Percentiles rank a stretch among this genome's conserved stretches.
phyloP scores from a whole-genome alignment of 2,329 filamentous ascomycete species.

The Diatrype stigma region DNA sequence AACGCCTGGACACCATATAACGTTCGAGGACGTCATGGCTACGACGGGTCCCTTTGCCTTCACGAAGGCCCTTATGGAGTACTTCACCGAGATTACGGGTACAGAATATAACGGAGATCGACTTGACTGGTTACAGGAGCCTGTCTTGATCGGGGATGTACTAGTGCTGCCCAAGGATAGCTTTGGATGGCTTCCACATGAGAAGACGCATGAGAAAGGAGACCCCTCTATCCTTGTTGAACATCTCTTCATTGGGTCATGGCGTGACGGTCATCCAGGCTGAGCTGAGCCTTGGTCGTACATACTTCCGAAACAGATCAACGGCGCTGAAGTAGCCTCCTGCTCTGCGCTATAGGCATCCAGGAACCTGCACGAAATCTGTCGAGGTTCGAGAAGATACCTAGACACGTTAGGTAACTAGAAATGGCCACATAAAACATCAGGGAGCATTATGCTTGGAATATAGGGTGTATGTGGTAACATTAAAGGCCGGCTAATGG shows the following conservation, averaged over 20 bases:
- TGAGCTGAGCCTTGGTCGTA: too few relatives aligned
- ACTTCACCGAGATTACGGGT: constrained; percentile 22
- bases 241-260: constrained; percentile 18
- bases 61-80: constrained; percentile 27
- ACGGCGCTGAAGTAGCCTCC: too few relatives aligned
- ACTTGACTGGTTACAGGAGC: constrained; percentile 23
- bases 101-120: constrained; percentile 26
- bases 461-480: too few relatives aligned
- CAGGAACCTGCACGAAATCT: too few relatives aligned
- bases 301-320: too few relatives aligned
- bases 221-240: constrained; percentile 14
- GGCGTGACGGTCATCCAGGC: constrained; percentile 13
- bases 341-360: too few relatives aligned
- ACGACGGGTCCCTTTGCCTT: constrained; percentile 29
- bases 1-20: constrained; percentile 8
- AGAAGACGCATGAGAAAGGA: constrained; percentile 8
- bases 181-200: constrained; percentile 16
- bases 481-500: too few relatives aligned
- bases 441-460: too few relatives aligned
- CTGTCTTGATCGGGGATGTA: constrained; percentile 29
- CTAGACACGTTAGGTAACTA: too few relatives aligned
- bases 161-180: constrained; percentile 28
- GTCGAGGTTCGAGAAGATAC: too few relatives aligned
- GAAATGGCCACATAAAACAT: too few relatives aligned
- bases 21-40: constrained; percentile 28